Evolutionary conservation across 257 asterid genomes (phyloP).

Genomic region (Capsicum chinense): DNA sequence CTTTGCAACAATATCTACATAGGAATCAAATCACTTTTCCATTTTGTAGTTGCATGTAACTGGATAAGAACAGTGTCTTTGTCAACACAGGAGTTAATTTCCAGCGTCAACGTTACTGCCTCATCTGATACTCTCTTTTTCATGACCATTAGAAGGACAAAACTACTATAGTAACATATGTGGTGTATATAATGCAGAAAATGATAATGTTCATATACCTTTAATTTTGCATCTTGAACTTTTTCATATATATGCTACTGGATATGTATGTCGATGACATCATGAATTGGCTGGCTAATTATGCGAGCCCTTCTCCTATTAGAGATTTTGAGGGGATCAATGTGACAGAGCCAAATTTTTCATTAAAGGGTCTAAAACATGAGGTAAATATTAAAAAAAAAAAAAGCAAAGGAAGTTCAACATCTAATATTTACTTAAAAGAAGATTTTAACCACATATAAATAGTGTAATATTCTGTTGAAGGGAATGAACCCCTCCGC

Average conservation of each 20-base stretch:
- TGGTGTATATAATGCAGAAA: not conserved
- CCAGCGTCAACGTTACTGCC: not conserved
- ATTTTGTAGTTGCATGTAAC: slow-evolving; percentile 11
- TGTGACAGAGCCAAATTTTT: not conserved
- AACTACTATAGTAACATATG: not conserved
- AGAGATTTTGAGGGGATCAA: not conserved
- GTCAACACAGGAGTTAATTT: not conserved
- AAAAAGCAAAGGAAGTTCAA: too few species aligned
- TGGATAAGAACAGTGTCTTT: not conserved
- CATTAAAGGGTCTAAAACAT: too few species aligned
- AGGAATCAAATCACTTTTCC: not conserved
- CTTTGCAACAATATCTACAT: not conserved
- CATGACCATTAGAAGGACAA: not conserved
- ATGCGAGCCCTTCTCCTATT: not conserved
- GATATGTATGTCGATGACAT: not conserved
- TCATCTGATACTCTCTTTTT: not conserved
- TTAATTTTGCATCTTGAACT: not conserved
- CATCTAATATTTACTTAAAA: too few species aligned
- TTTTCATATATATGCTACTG: not conserved
- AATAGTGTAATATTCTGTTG: too few species aligned
- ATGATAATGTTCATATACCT: not conserved
- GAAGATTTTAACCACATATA: too few species aligned
- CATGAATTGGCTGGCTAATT: not conserved
- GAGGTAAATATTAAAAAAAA: too few species aligned
- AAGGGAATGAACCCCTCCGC: too few species aligned